Conservation (phyloP, 1,284 basidiomycete genomes). For the Leccinum colubrinum region DNA sequence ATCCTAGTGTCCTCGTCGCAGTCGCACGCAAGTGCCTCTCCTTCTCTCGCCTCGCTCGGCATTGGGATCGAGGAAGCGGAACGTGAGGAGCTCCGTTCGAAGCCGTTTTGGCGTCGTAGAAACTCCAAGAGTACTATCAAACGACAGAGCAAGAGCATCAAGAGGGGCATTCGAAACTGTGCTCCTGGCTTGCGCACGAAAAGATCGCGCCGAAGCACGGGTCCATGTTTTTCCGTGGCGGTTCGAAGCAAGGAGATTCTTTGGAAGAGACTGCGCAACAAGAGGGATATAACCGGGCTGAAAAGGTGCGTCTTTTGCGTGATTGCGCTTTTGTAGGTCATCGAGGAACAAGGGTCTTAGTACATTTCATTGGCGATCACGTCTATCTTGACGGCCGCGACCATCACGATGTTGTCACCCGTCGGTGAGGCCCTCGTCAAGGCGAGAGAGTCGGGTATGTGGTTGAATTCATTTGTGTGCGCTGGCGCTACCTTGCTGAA, state of each 20-base stretch:
- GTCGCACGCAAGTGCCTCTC: conserved; percentile 18
- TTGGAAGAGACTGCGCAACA: conserved; percentile 13
- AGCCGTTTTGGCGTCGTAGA: conserved; percentile 18
- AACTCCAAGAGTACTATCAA: conserved; percentile 13
- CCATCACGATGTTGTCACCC: conserved; percentile 24
- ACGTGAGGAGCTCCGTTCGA: conserved; percentile 22
- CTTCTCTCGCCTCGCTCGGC: conserved; percentile 21
- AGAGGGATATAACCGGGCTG: conserved; percentile 21
- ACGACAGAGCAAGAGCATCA: conserved; percentile 1
- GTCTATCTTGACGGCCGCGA: conserved; percentile 24
- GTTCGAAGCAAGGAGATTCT: conserved; percentile 8
- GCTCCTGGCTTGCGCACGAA: background rate
- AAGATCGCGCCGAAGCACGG: conserved; percentile 14
- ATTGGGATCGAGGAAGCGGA: conserved; percentile 27
- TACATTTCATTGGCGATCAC: conserved; percentile 29
- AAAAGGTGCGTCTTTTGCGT: conserved; percentile 13
- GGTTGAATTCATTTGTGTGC: background rate
- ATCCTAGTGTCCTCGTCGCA: conserved; percentile 15
- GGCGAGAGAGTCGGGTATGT: conserved; percentile 24
- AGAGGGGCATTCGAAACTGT: background rate
- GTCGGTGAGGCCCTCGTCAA: conserved; percentile 23
- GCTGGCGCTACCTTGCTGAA: conserved; percentile 2
- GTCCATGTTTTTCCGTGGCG: conserved; percentile 15
- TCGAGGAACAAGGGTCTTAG: conserved; percentile 6
- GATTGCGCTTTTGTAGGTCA: background rate